These are phyloP conservation scores for Oryza glaberrima DNA, from an alignment of 176 grass and related monocot genomes.

Conservation along the genomic window DNA sequence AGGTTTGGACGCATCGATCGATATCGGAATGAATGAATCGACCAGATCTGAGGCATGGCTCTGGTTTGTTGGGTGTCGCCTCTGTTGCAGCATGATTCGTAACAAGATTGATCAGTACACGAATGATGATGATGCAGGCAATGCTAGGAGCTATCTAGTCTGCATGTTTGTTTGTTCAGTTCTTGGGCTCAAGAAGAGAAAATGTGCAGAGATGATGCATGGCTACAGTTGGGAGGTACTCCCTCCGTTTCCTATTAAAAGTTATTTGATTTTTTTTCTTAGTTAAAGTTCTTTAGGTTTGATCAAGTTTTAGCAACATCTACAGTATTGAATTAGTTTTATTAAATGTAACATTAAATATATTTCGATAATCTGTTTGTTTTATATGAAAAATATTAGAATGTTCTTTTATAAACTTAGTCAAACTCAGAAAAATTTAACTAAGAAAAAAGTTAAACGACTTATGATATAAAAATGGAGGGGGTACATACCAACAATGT, in stretches of 20 bases:
- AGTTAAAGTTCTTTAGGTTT: too few species aligned
- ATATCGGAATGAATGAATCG: not conserved
- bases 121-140: not conserved
- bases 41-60: constrained; percentile 27
- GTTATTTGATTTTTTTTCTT: too few species aligned
- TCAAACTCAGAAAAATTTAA: too few species aligned
- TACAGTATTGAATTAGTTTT: too few species aligned
- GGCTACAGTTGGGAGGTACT: not conserved
- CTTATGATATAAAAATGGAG: too few species aligned
- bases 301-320: too few species aligned
- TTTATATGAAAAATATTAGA: too few species aligned
- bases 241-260: too few species aligned
- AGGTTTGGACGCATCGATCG: not conserved
- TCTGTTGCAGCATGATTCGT: not conserved
- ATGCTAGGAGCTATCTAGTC: not conserved
- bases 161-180: not conserved
- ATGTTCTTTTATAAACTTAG: too few species aligned
- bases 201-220: not conserved
- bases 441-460: too few species aligned
- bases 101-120: not conserved
- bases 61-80: constrained; percentile 8
- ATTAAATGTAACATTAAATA: too few species aligned
- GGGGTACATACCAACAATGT: not conserved
- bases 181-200: not conserved
- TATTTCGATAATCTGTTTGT: too few species aligned